Evolutionary conservation across 2,329 filamentous ascomycete genomes (phyloP).

Genomic region (Camptophora hylomeconis): DNA sequence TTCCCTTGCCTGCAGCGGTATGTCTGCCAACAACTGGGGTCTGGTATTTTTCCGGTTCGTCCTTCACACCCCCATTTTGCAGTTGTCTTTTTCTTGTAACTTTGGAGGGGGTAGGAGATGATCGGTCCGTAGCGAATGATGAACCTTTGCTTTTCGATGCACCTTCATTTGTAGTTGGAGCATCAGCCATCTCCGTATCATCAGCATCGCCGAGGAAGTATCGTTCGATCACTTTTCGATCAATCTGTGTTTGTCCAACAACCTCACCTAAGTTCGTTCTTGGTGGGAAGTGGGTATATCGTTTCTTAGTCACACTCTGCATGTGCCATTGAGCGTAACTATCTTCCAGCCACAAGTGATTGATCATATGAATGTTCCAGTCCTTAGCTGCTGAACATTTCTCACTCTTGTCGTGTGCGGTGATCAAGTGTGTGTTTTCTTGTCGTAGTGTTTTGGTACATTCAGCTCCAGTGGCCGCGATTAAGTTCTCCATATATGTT

Average conservation of each 20-base stretch:
- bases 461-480: slow-evolving; percentile 68
- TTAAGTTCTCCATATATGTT: slow-evolving; percentile 83
- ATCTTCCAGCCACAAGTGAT: slow-evolving; percentile 95
- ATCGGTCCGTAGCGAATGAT: slow-evolving; percentile 3
- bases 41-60: slow-evolving; percentile 24
- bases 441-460: slow-evolving; percentile 92
- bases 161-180: slow-evolving; percentile 7
- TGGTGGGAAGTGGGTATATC: slow-evolving; percentile 75
- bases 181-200: slow-evolving; percentile 12
- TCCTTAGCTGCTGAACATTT: slow-evolving; percentile 87
- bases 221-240: slow-evolving; percentile 59
- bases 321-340: slow-evolving; percentile 82
- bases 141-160: slow-evolving; percentile 9
- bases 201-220: slow-evolving; percentile 39
- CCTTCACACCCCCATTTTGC: slow-evolving; percentile 20
- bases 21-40: slow-evolving; percentile 43
- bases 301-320: slow-evolving; percentile 56
- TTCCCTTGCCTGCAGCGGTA: slow-evolving; percentile 59
- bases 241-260: slow-evolving; percentile 75
- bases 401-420: slow-evolving; percentile 76
- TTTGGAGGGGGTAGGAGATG: slow-evolving; percentile 15
- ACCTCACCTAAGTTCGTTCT: slow-evolving; percentile 88
- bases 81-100: slow-evolving; percentile 7
- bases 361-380: slow-evolving; percentile 82
- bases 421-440: slow-evolving; percentile 92